Conservation (phyloP, 2,329 filamentous ascomycete species). For the Monilinia fructigena region DNA sequence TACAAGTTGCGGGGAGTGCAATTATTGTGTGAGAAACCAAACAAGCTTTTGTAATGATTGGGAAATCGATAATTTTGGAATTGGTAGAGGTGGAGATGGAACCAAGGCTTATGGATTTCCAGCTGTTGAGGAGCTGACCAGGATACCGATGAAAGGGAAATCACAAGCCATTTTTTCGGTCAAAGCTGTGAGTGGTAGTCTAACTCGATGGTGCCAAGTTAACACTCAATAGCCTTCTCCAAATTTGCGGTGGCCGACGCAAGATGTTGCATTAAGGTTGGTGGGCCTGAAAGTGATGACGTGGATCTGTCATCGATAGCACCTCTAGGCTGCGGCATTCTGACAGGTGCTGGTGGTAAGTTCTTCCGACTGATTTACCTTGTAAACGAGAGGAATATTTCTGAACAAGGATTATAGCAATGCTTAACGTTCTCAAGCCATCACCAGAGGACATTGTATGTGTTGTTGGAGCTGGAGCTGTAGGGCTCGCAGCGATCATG, state of each 20-base stretch:
- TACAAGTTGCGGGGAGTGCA: constrained; percentile 40
- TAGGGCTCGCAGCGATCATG: constrained; percentile 45
- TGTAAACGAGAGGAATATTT: no score
- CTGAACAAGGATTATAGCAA: constrained; percentile 28
- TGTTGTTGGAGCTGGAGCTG: constrained; percentile 45
- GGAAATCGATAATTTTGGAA: constrained; percentile 34
- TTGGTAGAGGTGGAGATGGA: constrained; percentile 27
- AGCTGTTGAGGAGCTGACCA: constrained; percentile 18
- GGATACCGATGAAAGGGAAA: constrained; percentile 17
- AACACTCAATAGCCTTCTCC: constrained; percentile 32
- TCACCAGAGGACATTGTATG: constrained; percentile 39
- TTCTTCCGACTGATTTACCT: neutral
- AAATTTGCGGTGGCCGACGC: constrained; percentile 35
- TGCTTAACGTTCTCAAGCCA: constrained; percentile 42
- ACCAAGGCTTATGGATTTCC: constrained; percentile 27
- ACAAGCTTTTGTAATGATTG: constrained; percentile 38
- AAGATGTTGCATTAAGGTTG: constrained; percentile 35
- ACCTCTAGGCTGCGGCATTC: constrained; percentile 46
- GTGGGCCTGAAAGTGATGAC: constrained; percentile 18
- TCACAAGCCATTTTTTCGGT: constrained; percentile 41
- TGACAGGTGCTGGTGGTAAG: constrained; percentile 45
- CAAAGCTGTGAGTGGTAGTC: constrained; percentile 30
- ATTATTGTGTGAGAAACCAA: constrained; percentile 36
- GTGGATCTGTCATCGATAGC: constrained; percentile 41
- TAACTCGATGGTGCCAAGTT: neutral